Base-by-base conservation (phyloP, 305 asterid genomes). In the Fraxinus dipetala region DNA sequence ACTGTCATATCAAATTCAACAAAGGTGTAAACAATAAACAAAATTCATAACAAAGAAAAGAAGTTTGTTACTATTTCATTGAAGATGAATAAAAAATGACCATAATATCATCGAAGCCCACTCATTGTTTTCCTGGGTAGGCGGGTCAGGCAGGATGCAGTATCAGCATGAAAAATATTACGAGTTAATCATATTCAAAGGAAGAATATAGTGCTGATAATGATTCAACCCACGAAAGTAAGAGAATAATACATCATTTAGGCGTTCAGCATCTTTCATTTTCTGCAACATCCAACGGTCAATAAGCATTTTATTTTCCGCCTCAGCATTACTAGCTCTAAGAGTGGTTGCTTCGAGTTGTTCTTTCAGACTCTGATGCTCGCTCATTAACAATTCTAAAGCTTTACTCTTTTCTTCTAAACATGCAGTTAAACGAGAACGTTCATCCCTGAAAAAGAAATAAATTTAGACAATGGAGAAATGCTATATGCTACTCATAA, bases 231-330 rank as follows among this genome's bases (percentile, higher is more conserved):
- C 14, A 32, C 43, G 63, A 48, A 81, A 61, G 40, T 56, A 38
- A 72, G 24, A 35, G 16, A 36, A 70, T 73, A 34, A 54, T 87
- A 94, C 99, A 97, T 95, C 97, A 72, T 95, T 95, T 54, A 95
- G 88, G 78, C 94, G 95, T 79, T 94, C 99, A 80, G 99, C 97
- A 76, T 94, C 97, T 87, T 93, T 88, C 97, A 94, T 95, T 86
- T 94, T 95, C 85, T 90, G 94, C 84, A 94, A 83, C 97, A 95
- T 90, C 95, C 95, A 92, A 74, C 97, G 96, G 82, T 95, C 99
- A 82, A 95, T 85, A 83, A 95, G 87, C 87, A 84, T 91, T 88
- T 92, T 94, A 87, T 92, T 94, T 87, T 95, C 99, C 4, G 95
- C 90, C 87, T 89, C 93, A 14, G 95, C 93, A 59, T 85, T 90